These are phyloP conservation scores for Amanita polypyramis DNA, from an alignment of 768 basidiomycete species.

Conservation along the genomic window DNA sequence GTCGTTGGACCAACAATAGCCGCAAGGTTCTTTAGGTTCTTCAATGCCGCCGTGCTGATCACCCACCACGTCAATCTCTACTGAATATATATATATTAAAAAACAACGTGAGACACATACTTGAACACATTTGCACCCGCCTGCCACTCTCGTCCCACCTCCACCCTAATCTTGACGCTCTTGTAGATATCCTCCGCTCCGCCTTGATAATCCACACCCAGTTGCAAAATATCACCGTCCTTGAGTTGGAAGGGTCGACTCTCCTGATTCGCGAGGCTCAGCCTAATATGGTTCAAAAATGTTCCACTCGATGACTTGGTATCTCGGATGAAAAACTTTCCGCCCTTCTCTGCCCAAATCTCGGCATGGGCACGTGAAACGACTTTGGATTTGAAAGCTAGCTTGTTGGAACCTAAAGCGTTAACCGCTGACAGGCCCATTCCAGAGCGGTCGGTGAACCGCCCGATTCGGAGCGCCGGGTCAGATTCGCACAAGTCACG, in stretches of 20 bases:
- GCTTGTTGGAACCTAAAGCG: conserved; percentile 65
- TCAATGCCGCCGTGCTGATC: conserved; percentile 55
- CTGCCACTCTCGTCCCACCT: conserved; percentile 88
- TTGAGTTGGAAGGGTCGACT: conserved; percentile 68
- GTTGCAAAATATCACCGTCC: conserved; percentile 90
- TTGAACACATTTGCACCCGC: conserved; percentile 87
- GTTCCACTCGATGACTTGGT: conserved; percentile 88
- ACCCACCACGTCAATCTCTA: too few relatives aligned
- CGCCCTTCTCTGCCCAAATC: conserved; percentile 68
- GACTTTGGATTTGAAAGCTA: conserved; percentile 94
- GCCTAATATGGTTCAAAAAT: conserved; percentile 87
- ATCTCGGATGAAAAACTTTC: conserved; percentile 80
- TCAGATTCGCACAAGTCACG: conserved; percentile 72
- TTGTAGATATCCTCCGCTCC: conserved; percentile 96
- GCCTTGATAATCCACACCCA: conserved; percentile 96
- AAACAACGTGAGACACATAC: conserved; percentile 19
- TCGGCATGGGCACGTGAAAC: conserved; percentile 92
- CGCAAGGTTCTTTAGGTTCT: conserved; percentile 65
- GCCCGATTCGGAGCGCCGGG: conserved; percentile 73
- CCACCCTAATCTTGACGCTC: conserved; percentile 91
- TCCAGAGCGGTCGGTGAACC: conserved; percentile 85
- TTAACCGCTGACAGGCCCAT: conserved; percentile 55
- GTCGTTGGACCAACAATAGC: conserved; percentile 21
- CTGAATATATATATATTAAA: too few relatives aligned
- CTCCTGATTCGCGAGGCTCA: conserved; percentile 79